Conservation (phyloP, 2,329 filamentous ascomycete species). For the Bisporella sp. region DNA sequence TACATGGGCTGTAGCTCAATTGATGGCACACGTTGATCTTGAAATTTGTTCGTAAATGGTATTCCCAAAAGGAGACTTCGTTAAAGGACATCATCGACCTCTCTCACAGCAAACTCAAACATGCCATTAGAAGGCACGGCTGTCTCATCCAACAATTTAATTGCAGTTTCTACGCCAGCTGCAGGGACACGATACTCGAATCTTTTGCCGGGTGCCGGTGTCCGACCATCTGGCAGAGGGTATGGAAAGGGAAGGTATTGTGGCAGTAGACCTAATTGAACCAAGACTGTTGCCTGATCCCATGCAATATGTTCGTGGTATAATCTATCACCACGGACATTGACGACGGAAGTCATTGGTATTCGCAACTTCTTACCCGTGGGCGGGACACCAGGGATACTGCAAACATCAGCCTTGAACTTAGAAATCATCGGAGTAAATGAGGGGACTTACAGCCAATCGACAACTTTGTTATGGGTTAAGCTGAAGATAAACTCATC, state of each 20-base stretch:
- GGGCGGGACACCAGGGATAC: conserved; percentile 51
- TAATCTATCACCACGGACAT: conserved; percentile 59
- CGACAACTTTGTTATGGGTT: conserved; percentile 55
- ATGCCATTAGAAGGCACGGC: conserved; percentile 49
- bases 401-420: conserved; percentile 17
- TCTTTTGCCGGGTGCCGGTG: conserved; percentile 27
- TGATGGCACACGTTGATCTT: not conserved
- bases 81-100: conserved; percentile 22
- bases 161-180: conserved; percentile 46
- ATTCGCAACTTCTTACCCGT: conserved; percentile 47
- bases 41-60: not conserved
- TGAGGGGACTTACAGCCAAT: conserved; percentile 55
- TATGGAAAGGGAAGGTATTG: conserved; percentile 38
- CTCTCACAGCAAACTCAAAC: conserved; percentile 26
- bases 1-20: not conserved
- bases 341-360: conserved; percentile 59
- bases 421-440: not conserved
- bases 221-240: conserved; percentile 27
- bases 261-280: conserved; percentile 51
- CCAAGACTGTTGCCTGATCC: conserved; percentile 58
- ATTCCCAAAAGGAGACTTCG: too few relatives aligned
- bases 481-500: conserved; percentile 64
- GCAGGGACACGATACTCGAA: conserved; percentile 56
- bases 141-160: conserved; percentile 41
- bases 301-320: conserved; percentile 67